Evolutionary conservation across 495 filamentous ascomycete species (phyloP), one percentile per base, ranked within the genome.

Genomic region (Penicillium robsamsonii): DNA sequence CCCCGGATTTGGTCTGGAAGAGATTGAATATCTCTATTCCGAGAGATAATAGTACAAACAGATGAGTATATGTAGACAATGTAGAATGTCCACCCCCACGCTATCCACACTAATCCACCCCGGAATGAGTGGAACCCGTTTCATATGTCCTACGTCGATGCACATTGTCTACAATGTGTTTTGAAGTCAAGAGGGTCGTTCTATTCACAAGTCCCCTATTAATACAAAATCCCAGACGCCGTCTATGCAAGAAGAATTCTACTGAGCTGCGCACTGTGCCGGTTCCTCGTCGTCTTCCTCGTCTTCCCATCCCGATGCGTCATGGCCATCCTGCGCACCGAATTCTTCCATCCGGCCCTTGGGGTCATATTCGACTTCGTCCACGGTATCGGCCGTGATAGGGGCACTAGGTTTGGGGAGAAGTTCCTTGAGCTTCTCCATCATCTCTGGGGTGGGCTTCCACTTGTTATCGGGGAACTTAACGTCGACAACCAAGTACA

Each of bases 381-480:
- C 94, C 15, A 91, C 77, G 38, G 87, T 83, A 3, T 92, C 86
- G 4, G 81, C 81, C 55, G 78, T 67, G 42, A 96, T 87, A 17
- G 76, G 76, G 1, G 75, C 68, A 6, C 67, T 75, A 3, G 84
- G 79, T 56, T 78, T 76, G 27, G 94, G 94, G 12, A 98, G 80
- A 11, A 95, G 72, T 60, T 88, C 87, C 63, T 81, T 73, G 49
- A 97, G 79, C 46, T 82, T 82, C 49, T 83, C 80, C 54, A 92
- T 76, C 6, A 83, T 78, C 13, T 77, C 80, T 2, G 88, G 81
- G 48, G 87, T 81, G 50, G 87, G 80, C 43, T 88, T 79, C 91
- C 91, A 97, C 20, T 84, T 87, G 64, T 89, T 81, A 50, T 91
- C 84, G 24, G 94, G 94, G 77, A 97, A 97, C 43, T 90, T 84